Percentiles rank a stretch among this genome's conserved stretches.
Conservation (phyloP, 1,284 basidiomycete species). For the Heterobasidion parviporum region DNA sequence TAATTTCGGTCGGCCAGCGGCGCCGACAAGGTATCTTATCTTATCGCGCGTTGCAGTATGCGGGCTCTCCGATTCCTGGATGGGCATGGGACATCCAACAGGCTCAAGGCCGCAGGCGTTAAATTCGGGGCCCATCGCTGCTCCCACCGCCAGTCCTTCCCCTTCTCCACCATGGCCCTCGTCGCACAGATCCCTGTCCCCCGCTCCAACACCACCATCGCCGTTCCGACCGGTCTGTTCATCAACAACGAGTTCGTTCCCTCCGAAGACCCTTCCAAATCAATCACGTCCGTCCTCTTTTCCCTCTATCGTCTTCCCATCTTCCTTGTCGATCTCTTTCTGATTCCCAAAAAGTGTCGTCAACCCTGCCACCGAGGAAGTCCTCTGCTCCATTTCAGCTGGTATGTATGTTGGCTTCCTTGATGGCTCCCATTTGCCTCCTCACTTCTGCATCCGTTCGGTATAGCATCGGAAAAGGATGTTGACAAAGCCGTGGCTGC, state of each 20-base stretch:
- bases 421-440: too few relatives aligned
- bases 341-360: conserved; percentile 34
- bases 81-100: too few relatives aligned
- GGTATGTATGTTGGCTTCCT: conserved; percentile 31
- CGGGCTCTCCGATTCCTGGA: too few relatives aligned
- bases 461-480: conserved; percentile 62
- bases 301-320: conserved; percentile 5
- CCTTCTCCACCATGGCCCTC: conserved; percentile 12
- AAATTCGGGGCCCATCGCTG: too few relatives aligned
- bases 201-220: conserved; percentile 39
- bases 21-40: too few relatives aligned
- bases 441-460: neutral
- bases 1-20: neutral
- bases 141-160: neutral
- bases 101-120: too few relatives aligned
- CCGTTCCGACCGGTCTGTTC: conserved; percentile 78
- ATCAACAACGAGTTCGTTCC: conserved; percentile 85
- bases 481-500: conserved; percentile 79
- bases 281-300: conserved; percentile 40
- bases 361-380: conserved; percentile 72
- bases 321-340: conserved; percentile 7
- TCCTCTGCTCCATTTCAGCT: conserved; percentile 58
- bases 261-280: conserved; percentile 53
- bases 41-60: too few relatives aligned
- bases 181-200: conserved; percentile 19